Percentiles rank a stretch among this genome's conserved stretches.
These are phyloP conservation scores for Knoxia roxburghii DNA, from an alignment of 257 asterid genomes.

Conservation along the genomic window DNA sequence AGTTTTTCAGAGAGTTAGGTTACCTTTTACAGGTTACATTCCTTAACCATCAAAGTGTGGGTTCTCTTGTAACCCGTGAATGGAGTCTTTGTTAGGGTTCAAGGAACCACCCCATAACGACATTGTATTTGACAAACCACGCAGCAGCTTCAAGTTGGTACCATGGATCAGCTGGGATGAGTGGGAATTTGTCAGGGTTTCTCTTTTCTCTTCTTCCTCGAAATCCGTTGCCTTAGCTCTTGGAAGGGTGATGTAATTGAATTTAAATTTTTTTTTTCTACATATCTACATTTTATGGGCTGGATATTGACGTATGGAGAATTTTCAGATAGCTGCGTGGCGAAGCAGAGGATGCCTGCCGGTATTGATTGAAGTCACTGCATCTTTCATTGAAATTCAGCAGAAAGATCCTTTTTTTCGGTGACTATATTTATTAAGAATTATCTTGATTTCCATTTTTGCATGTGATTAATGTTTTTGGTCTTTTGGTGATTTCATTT, in stretches of 20 bases:
- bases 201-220: conserved; percentile 64
- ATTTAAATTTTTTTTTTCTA: not conserved
- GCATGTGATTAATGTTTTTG: not conserved
- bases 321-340: conserved; percentile 69
- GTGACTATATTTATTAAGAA: conserved; percentile 20
- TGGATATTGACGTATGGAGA: not conserved
- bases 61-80: no score
- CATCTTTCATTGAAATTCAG: conserved; percentile 72
- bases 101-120: conserved; percentile 31
- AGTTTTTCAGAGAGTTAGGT: no score
- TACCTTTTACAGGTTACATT: no score
- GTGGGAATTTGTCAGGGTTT: conserved; percentile 52
- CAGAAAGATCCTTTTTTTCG: conserved; percentile 76
- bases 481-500: not conserved
- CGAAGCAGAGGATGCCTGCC: conserved; percentile 81
- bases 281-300: not conserved
- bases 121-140: conserved; percentile 33
- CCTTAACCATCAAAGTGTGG: not conserved
- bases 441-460: not conserved
- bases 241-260: conserved; percentile 37
- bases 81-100: conserved; percentile 61
- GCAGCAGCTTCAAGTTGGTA: conserved; percentile 51
- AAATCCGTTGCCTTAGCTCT: conserved; percentile 50
- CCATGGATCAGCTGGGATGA: conserved; percentile 93
- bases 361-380: conserved; percentile 57